Base-by-base conservation (phyloP, 805 yeast species). In the Wilhelminamyces savonicus region DNA sequence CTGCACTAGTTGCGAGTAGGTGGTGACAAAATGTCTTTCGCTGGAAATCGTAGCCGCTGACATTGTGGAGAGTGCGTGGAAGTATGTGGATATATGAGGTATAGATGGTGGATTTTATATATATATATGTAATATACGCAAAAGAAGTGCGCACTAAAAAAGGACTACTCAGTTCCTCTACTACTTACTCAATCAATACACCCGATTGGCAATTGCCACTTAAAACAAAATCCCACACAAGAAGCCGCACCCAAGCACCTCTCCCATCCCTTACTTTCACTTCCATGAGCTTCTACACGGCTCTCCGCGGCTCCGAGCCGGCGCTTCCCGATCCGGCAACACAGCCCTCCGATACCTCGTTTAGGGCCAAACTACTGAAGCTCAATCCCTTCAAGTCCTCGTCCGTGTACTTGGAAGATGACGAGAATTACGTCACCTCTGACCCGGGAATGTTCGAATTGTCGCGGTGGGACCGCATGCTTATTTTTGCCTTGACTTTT, bases 1-100 rank as follows among this genome's bases (percentile, higher is more conserved):
- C 14, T 58, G 50, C 10, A 75, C 62, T 35, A 76, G 58, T 34
- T 69, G 67, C 23, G 72, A 46, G 40, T 70, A 72, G 27, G 70
- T 72, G 26, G 52, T 46, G 14, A 67, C 69, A 48, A 76, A 76
- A 21, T 64, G 73, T 19, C 48, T 43, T 37, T 72, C 76, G 12
- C 14, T 5, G n/a, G 13, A 12, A 9, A 12, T 18, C 26, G 11
- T 8, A 16, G 13, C 14, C 18, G 17, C 19, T 21, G 24, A 18
- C n/a, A n/a, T n/a, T n/a, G n/a, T n/a, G n/a, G n/a, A n/a, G n/a
- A n/a, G n/a, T n/a, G n/a, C n/a, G n/a, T n/a, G n/a, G n/a, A n/a
- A n/a, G n/a, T n/a, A n/a, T n/a, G n/a, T n/a, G n/a, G n/a, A n/a
- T n/a, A n/a, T n/a, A n/a, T n/a, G n/a, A n/a, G n/a, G n/a, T n/a